Conservation (phyloP, 2,329 filamentous ascomycete species). For the Neofusicoccum kwambonambiense region DNA sequence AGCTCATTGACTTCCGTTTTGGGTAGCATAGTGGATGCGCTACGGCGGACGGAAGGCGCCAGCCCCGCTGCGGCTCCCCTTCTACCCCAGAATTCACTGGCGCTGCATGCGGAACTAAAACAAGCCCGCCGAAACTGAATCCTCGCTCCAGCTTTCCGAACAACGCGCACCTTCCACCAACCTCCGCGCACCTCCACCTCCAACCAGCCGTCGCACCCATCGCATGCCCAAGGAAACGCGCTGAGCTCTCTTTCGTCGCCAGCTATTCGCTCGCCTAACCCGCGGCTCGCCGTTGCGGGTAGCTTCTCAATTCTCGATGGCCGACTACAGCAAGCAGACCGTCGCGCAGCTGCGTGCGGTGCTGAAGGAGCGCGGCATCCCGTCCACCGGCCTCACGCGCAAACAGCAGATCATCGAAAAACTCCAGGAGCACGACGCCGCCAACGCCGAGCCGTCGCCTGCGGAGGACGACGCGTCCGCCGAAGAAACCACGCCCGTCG, state of each 20-base stretch:
- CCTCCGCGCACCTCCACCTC: too few species aligned
- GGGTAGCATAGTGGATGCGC: neutral
- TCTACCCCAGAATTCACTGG: conserved; percentile 2
- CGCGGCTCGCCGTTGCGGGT: neutral
- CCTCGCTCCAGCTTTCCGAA: neutral
- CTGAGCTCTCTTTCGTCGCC: neutral
- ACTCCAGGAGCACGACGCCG: conserved; percentile 37
- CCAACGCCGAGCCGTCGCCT: neutral
- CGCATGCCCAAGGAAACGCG: neutral
- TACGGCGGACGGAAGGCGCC: neutral
- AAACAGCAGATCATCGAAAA: conserved; percentile 51
- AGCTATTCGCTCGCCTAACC: neutral
- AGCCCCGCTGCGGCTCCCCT: conserved; percentile 2
- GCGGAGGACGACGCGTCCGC: conserved; percentile 6
- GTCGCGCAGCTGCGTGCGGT: conserved; percentile 47
- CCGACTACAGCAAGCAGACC: conserved; percentile 48
- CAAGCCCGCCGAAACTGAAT: neutral
- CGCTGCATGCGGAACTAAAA: conserved; percentile 11
- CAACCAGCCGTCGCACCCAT: neutral
- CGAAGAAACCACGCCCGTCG: neutral
- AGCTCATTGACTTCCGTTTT: neutral
- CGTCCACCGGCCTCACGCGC: conserved; percentile 45
- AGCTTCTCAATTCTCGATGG: conserved; percentile 24
- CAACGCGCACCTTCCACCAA: neutral
- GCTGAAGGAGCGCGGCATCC: conserved; percentile 48